A percentile compares a stretch with the other conserved stretches of the same genome.
phyloP scores from a whole-genome alignment of 257 asterid genomes.

The Ajuga chamaepitys region DNA sequence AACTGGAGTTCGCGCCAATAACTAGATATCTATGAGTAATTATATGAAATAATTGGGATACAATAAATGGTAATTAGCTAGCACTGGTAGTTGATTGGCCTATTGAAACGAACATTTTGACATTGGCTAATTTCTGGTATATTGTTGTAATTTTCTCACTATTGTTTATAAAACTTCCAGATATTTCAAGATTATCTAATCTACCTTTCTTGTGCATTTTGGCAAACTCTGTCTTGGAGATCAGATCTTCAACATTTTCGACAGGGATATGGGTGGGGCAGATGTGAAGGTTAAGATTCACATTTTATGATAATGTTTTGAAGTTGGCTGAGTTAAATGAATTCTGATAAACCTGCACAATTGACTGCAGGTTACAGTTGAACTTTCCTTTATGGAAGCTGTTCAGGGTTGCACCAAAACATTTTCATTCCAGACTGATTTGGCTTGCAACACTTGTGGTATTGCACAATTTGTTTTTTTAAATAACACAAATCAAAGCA shows the following conservation, averaged over 20 bases:
- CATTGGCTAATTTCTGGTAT: background rate
- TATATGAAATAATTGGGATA: background rate
- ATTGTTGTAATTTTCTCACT: background rate
- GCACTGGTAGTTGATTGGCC: background rate
- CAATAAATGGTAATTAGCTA: background rate
- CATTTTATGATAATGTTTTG: slow-evolving; percentile 16
- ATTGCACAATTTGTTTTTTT: slow-evolving; percentile 10
- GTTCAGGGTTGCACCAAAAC: slow-evolving; percentile 90
- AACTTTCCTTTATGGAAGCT: slow-evolving; percentile 96
- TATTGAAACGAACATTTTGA: slow-evolving; percentile 4
- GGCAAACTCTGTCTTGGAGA: slow-evolving; percentile 17
- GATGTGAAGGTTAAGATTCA: slow-evolving; percentile 61
- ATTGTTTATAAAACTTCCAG: slow-evolving; percentile 1
- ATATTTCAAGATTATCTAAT: slow-evolving; percentile 19
- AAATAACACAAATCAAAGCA: background rate
- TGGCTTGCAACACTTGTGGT: slow-evolving; percentile 82
- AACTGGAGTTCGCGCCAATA: background rate
- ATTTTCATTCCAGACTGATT: slow-evolving; percentile 52
- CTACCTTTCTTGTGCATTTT: slow-evolving; percentile 15
- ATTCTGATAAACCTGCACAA: slow-evolving; percentile 20
- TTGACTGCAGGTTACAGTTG: slow-evolving; percentile 46
- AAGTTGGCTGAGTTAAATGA: slow-evolving; percentile 6
- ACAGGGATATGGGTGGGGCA: slow-evolving; percentile 63
- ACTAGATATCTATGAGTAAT: background rate
- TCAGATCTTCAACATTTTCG: slow-evolving; percentile 60